Base-by-base conservation (phyloP, 345 rosid species). In the Physaria fendleri region DNA sequence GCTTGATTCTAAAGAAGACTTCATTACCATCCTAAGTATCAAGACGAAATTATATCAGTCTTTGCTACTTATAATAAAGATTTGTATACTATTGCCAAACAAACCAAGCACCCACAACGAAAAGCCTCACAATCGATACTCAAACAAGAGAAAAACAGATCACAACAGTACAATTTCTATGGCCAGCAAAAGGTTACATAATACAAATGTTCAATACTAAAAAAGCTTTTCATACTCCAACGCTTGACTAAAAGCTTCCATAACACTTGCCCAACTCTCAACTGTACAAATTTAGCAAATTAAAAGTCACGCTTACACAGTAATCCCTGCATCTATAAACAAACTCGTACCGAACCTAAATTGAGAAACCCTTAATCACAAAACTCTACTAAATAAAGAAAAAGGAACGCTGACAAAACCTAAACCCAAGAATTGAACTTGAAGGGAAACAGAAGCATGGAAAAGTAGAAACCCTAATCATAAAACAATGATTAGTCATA, bases 1-100 rank as follows among this genome's bases (percentile, higher is more conserved):
- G 75, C 65, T 87, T 90, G 44, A 90, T 90, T 77, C 90, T 81
- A 54, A 90, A 90, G 69, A 86, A 90, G 24, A 90, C 95, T 65
- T 90, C 97, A 58, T 82, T 89, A 4, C 97, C 97, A 76, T 90
- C 97, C 97, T 35, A 53, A n/a, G 21, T 20, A 59, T 20, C 49
- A 59, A 46, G 42, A n/a, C 0, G 1, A 13, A 46, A 18, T n/a
- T n/a, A 1, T 3, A 15, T 13, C 0, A 42, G 42, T 22, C 53
- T 50, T 6, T 50, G 23, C 32, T 49, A 24, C 29, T 49, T 43
- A 12, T 7, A 3, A 18, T 33, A 11, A 24, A 17, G 13, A 9
- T 11, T 5, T 5, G 30, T 27, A 27, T 27, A 25, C 6, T 4
- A 6, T 46, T n/a, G n/a, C n/a, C n/a, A 7, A 23, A 13, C 17